phyloP scores from a whole-genome alignment of 2,329 filamentous ascomycete genomes.

The Cytospora leucostoma region DNA sequence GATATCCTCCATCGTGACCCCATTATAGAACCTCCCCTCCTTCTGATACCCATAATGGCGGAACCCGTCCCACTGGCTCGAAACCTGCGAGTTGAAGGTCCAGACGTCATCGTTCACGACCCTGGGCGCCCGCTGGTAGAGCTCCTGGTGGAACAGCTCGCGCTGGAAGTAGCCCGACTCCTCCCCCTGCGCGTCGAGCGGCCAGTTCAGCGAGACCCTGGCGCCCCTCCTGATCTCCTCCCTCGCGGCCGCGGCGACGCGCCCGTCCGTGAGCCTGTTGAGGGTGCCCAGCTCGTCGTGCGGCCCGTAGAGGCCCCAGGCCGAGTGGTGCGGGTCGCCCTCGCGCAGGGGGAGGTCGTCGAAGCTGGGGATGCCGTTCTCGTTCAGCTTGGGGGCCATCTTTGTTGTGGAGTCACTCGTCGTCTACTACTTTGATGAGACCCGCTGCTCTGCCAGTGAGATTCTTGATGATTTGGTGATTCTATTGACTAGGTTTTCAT shows the following conservation, averaged over 20 bases:
- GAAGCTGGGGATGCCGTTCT: conserved; percentile 49
- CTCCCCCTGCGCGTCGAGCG: conserved; percentile 55
- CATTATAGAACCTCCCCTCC: conserved; percentile 42
- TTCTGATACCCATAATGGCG: conserved; percentile 53
- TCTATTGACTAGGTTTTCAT: too few species aligned
- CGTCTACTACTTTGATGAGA: neutral
- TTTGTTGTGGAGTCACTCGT: neutral
- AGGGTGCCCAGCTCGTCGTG: conserved; percentile 61
- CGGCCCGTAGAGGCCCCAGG: conserved; percentile 55
- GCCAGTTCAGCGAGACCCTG: conserved; percentile 62
- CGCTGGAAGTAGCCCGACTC: conserved; percentile 56
- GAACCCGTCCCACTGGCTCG: conserved; percentile 60
- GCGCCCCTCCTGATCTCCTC: conserved; percentile 57
- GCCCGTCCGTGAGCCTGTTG: conserved; percentile 59
- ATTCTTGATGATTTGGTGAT: too few species aligned
- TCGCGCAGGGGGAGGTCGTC: conserved; percentile 49
- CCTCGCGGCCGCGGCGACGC: conserved; percentile 52
- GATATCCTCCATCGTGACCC: conserved; percentile 38
- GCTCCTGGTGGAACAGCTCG: conserved; percentile 54
- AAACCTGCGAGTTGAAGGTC: conserved; percentile 59
- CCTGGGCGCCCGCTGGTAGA: conserved; percentile 53
- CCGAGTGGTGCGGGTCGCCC: conserved; percentile 46
- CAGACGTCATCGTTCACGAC: conserved; percentile 63
- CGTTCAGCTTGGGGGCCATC: conserved; percentile 37
- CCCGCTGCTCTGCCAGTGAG: too few species aligned